Evolutionary conservation across 345 rosid species (phyloP).

Genomic region (Hypericum androsaemum): DNA sequence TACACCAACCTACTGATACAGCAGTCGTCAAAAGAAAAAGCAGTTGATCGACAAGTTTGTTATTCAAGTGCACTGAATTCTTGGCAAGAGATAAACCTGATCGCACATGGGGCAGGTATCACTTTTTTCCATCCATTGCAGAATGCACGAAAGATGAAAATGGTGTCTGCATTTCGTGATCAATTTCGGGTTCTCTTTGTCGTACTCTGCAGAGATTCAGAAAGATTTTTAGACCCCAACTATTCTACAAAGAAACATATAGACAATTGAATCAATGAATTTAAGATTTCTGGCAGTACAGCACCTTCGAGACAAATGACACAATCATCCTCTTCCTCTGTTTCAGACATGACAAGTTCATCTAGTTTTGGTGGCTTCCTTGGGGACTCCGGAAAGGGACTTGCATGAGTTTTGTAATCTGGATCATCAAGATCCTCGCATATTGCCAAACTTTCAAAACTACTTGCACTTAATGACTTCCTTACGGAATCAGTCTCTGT

Average conservation of each 20-base stretch:
- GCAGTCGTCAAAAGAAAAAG: no score
- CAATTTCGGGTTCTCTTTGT: conserved; percentile 17
- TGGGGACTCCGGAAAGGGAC: conserved; percentile 36
- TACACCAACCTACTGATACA: no score
- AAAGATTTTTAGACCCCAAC: neutral
- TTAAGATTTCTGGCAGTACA: neutral
- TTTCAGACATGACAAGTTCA: conserved; percentile 14
- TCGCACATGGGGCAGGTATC: conserved; percentile 26
- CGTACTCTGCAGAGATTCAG: conserved; percentile 17
- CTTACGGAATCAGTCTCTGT: conserved; percentile 16
- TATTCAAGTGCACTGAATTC: no score
- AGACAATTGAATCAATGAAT: neutral
- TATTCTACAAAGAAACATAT: neutral
- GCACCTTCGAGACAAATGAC: conserved; percentile 27
- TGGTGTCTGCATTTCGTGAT: conserved; percentile 22
- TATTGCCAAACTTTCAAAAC: conserved; percentile 16
- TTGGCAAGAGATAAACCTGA: conserved; percentile 12
- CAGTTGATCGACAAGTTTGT: no score
- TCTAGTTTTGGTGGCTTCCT: conserved; percentile 34
- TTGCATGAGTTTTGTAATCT: conserved; percentile 39
- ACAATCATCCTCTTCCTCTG: conserved; percentile 23
- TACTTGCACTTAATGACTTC: conserved; percentile 14
- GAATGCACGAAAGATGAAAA: conserved; percentile 23
- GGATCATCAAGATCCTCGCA: conserved; percentile 27
- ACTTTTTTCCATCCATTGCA: conserved; percentile 30